A percentile compares a stretch with the other conserved stretches of the same genome.
phyloP scores from a whole-genome alignment of 495 filamentous ascomycete species.

The Hypoxylon perforatum region DNA sequence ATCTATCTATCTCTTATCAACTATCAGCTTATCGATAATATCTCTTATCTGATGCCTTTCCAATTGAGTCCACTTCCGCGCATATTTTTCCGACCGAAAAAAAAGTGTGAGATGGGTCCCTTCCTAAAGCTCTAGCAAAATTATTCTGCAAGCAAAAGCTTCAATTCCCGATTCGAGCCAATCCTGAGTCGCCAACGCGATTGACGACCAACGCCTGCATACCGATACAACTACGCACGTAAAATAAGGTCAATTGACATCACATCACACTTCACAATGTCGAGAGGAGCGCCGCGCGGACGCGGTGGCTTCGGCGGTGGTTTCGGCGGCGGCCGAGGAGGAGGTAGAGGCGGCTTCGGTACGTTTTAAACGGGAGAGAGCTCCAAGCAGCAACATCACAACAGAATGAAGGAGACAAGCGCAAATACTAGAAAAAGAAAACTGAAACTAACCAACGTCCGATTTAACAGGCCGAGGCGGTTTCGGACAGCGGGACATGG shows the following conservation, averaged over 20 bases:
- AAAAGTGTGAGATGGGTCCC: slow-evolving; percentile 13
- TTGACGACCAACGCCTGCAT: not conserved
- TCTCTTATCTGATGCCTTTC: no score
- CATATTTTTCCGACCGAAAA: slow-evolving; percentile 27
- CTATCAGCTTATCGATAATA: not conserved
- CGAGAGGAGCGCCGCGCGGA: slow-evolving; percentile 51
- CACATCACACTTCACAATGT: slow-evolving; percentile 34
- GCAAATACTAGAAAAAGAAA: no score
- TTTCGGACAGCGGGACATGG: slow-evolving; percentile 63
- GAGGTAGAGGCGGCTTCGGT: slow-evolving; percentile 14
- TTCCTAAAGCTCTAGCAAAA: slow-evolving; percentile 19
- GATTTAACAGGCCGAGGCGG: slow-evolving; percentile 60
- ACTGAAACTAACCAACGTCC: not conserved
- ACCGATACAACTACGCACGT: not conserved
- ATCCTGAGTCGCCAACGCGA: not conserved
- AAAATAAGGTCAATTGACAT: slow-evolving; percentile 24
- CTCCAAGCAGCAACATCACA: not conserved
- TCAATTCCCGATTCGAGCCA: not conserved
- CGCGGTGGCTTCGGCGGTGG: slow-evolving; percentile 46
- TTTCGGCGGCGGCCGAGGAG: slow-evolving; percentile 29
- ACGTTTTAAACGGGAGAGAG: slow-evolving; percentile 10
- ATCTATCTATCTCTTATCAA: not conserved
- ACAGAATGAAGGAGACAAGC: not conserved
- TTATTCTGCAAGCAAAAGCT: slow-evolving; percentile 2
- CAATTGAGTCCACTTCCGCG: slow-evolving; percentile 1